Evolutionary conservation across 495 filamentous ascomycete genomes (phyloP), one percentile per base, ranked within the genome.

Genomic region (Penicillium chermesinum): DNA sequence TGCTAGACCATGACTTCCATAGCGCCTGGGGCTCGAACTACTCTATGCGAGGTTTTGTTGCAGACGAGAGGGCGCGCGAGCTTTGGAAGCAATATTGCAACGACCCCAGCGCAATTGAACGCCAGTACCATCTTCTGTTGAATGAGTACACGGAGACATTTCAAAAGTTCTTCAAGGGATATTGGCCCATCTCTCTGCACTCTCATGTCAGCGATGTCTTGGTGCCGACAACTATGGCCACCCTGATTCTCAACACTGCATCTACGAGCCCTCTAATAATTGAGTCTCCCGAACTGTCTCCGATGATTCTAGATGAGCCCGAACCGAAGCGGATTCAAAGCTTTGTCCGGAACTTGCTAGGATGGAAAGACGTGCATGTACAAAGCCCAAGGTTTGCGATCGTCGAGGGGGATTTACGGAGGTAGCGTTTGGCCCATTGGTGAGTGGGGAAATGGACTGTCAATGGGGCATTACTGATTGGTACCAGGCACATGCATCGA

Each of bases 191-290:
- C 3, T 20, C 44, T 7, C 19, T 47, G 9, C 44, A 47, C 21
- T 18, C 44, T 13, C 44, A 47, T 21, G 44, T 47, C 13, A 47
- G 44, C 25, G 44, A 47, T 40, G 44, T 47, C 4, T 36, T 47
- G 6, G 30, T 32, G 16, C 44, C 44, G 6, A 47, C 44, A 21
- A 47, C 44, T 21, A 17, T 47, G 2, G 44, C 44, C 0, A 40
- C 19, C 30, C n/a, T 47, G 1, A 47, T 47, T 9, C 21, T 47
- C 13, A 39, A 47, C 25, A 40, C 44, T 6, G 44, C 44, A 40
- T 47, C 44, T 21, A 47, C 44, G 9, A 38, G 44, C 30, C 44
- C 44, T 27, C 14, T 47, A 14, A 15, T 47, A 6, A 5, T 47
- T 7, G 44, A 47, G 9, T 19, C 22, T 4, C 44, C 44, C 12